Conservation (phyloP, 306 rosid species). For the Pterocarpus santalinus region DNA sequence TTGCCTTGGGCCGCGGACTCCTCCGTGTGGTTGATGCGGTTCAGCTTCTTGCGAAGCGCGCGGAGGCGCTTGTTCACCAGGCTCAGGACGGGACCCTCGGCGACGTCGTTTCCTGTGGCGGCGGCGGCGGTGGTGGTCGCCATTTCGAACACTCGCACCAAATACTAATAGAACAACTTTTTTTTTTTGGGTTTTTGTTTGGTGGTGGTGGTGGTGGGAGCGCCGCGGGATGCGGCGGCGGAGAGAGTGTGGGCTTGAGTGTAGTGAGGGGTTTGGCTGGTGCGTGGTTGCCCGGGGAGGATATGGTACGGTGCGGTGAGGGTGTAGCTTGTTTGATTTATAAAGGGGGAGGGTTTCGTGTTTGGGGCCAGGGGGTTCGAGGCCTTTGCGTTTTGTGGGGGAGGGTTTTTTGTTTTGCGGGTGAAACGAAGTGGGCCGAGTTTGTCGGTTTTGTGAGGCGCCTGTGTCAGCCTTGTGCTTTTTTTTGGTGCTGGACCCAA, state of each 20-base stretch:
- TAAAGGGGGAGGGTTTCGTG: neutral
- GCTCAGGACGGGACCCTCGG: conserved; percentile 91
- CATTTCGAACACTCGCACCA: conserved; percentile 52
- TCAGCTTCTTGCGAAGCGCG: conserved; percentile 76
- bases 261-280: neutral
- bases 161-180: neutral
- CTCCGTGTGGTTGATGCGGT: conserved; percentile 80
- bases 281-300: neutral
- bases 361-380: neutral
- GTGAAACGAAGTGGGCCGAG: neutral
- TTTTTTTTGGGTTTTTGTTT: neutral
- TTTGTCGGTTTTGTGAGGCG: neutral
- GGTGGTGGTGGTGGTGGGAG: conserved; percentile 42
- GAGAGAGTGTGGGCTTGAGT: neutral
- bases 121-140: conserved; percentile 66
- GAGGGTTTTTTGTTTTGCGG: neutral
- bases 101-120: conserved; percentile 48
- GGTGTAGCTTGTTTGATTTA: neutral
- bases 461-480: neutral
- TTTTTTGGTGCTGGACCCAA: neutral
- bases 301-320: neutral
- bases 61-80: conserved; percentile 95
- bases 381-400: neutral
- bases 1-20: conserved; percentile 81
- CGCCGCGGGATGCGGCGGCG: conserved; percentile 43